These are phyloP conservation scores for Nakaseomyces uthaithaninus DNA, from an alignment of 1,139 yeast genomes.

Conservation along the genomic window DNA sequence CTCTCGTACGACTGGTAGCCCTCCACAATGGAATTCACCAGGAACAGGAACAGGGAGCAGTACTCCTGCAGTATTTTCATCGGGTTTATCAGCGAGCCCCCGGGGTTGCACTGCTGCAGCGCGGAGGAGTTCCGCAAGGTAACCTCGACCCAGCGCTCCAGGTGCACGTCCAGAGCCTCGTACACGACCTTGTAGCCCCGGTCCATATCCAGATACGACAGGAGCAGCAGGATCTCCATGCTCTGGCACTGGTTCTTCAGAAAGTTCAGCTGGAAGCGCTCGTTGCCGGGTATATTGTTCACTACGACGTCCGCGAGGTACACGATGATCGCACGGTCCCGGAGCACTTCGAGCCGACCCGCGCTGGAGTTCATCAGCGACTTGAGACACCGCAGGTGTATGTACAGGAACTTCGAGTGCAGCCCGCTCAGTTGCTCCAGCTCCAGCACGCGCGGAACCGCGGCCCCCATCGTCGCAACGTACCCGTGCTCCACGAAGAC, in stretches of 20 bases:
- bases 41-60: slow-evolving; percentile 13
- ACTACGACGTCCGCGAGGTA: not conserved
- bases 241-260: slow-evolving; percentile 11
- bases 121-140: slow-evolving; percentile 6
- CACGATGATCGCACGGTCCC: not conserved
- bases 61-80: slow-evolving; percentile 14
- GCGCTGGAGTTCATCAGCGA: slow-evolving; percentile 10
- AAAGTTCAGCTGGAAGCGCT: not conserved
- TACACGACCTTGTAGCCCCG: slow-evolving; percentile 4
- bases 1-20: slow-evolving; percentile 7
- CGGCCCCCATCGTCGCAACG: slow-evolving; percentile 7
- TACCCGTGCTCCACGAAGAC: slow-evolving; percentile 12
- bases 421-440: slow-evolving; percentile 1
- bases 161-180: slow-evolving; percentile 4
- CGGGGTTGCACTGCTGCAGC: slow-evolving; percentile 3
- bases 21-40: slow-evolving; percentile 15
- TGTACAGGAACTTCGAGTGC: slow-evolving; percentile 9
- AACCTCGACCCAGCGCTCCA: not conserved
- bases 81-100: slow-evolving; percentile 11
- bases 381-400: slow-evolving; percentile 16
- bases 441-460: slow-evolving; percentile 4
- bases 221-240: slow-evolving; percentile 13
- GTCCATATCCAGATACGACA: slow-evolving; percentile 13
- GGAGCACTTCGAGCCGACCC: slow-evolving; percentile 1
- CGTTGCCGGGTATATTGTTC: not conserved